Percentiles rank a stretch among this genome's conserved stretches.
phyloP scores from a whole-genome alignment of 2,329 filamentous ascomycete genomes.

The Endoconidiophora polonica region DNA sequence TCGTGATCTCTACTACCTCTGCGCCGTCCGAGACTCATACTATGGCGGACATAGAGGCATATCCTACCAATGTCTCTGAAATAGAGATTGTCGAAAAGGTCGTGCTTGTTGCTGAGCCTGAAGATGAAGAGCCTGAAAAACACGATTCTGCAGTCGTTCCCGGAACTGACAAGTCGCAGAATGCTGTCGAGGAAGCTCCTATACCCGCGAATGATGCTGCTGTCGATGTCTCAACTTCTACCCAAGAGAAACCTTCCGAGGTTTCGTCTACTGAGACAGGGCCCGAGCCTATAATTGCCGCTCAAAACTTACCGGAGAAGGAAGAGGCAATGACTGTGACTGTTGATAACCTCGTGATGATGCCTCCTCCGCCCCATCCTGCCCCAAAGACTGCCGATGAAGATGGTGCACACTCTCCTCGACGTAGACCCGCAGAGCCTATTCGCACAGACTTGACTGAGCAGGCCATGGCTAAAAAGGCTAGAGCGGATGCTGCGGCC shows the following conservation, averaged over 20 bases:
- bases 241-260: background rate
- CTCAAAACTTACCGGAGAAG: background rate
- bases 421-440: conserved; percentile 6
- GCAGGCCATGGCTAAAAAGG: conserved; percentile 18
- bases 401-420: background rate
- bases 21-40: background rate
- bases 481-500: conserved; percentile 68
- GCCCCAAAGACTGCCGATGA: conserved; percentile 12
- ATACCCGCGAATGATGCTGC: background rate
- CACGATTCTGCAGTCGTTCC: background rate
- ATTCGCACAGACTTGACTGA: conserved; percentile 33
- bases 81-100: background rate
- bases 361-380: conserved; percentile 1
- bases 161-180: background rate
- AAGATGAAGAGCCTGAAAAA: background rate
- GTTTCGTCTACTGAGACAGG: background rate
- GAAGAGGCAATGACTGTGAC: conserved; percentile 1
- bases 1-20: background rate
- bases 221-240: background rate
- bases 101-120: conserved; percentile 7
- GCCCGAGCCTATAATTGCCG: background rate
- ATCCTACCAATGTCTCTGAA: background rate
- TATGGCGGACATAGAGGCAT: background rate
- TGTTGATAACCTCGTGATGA: background rate
- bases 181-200: background rate